Evolutionary conservation across 2,329 filamentous ascomycete genomes (phyloP).

Genomic region (Monilinia vaccinii-corymbosi): DNA sequence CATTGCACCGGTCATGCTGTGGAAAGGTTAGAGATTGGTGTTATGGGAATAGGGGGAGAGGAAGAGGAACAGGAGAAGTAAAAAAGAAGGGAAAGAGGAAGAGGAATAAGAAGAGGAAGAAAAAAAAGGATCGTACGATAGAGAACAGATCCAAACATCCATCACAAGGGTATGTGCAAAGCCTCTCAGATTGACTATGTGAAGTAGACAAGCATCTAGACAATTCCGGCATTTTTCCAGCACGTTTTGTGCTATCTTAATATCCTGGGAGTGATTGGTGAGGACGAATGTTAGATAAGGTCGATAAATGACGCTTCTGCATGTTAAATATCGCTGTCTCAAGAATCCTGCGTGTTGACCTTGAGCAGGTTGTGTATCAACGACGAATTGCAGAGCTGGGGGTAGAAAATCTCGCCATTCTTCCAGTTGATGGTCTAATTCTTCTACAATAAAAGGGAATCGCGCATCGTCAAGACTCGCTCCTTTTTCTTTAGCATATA

Average conservation of each 20-base stretch:
- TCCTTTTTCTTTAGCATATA: slow-evolving; percentile 39
- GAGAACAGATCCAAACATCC: slow-evolving; percentile 46
- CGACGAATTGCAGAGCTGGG: slow-evolving; percentile 34
- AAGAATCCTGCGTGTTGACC: slow-evolving; percentile 40
- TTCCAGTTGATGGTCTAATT: slow-evolving; percentile 40
- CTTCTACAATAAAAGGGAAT: slow-evolving; percentile 40
- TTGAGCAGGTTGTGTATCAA: slow-evolving; percentile 27
- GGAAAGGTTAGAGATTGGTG: neutral
- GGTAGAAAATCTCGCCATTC: slow-evolving; percentile 41
- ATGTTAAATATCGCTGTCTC: slow-evolving; percentile 42
- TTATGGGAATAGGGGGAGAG: no score
- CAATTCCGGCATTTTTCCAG: slow-evolving; percentile 37
- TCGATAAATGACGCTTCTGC: slow-evolving; percentile 43
- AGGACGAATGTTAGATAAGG: slow-evolving; percentile 42
- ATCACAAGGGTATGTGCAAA: slow-evolving; percentile 43
- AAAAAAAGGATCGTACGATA: slow-evolving; percentile 40
- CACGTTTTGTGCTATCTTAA: slow-evolving; percentile 20
- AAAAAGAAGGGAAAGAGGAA: no score
- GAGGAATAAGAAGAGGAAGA: neutral
- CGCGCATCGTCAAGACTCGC: slow-evolving; percentile 36
- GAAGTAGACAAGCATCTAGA: slow-evolving; percentile 39
- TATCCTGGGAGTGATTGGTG: slow-evolving; percentile 11
- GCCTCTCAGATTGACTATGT: slow-evolving; percentile 39
- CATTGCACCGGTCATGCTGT: slow-evolving; percentile 41
- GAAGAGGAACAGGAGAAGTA: neutral